Conservation (phyloP, 495 filamentous ascomycete species). For the Xylaria telfairii region DNA sequence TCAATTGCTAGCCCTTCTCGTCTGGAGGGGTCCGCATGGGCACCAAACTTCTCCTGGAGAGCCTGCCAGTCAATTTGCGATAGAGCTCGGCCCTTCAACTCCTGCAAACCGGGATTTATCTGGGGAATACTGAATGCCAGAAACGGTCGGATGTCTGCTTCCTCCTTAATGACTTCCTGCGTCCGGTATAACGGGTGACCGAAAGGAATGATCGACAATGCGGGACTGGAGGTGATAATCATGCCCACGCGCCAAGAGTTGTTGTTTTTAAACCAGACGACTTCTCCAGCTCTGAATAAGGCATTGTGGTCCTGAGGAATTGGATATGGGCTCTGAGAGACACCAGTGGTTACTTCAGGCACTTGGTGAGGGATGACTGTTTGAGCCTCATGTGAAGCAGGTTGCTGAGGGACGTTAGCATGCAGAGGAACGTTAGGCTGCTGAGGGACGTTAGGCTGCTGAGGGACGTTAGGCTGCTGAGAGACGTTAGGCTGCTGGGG, state of each 20-base stretch:
- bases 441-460: background rate
- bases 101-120: constrained; percentile 24
- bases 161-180: constrained; percentile 35
- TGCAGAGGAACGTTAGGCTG: background rate
- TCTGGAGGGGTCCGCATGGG: constrained; percentile 18
- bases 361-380: background rate
- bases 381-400: constrained; percentile 6
- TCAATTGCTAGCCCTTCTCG: constrained; percentile 46
- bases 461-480: background rate
- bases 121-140: constrained; percentile 52
- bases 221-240: constrained; percentile 34
- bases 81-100: constrained; percentile 18
- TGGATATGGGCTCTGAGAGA: constrained; percentile 22
- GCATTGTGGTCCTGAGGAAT: constrained; percentile 22
- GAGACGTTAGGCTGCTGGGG: background rate
- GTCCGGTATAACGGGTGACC: constrained; percentile 26
- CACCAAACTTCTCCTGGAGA: constrained; percentile 21
- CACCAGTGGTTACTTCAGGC: constrained; percentile 15
- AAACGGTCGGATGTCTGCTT: constrained; percentile 52
- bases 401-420: background rate
- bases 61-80: constrained; percentile 21
- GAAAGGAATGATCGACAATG: constrained; percentile 30
- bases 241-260: constrained; percentile 48
- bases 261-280: constrained; percentile 50
- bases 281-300: constrained; percentile 49